Conservation (phyloP, 2,329 filamentous ascomycete species). For the Colletotrichum magnum region DNA sequence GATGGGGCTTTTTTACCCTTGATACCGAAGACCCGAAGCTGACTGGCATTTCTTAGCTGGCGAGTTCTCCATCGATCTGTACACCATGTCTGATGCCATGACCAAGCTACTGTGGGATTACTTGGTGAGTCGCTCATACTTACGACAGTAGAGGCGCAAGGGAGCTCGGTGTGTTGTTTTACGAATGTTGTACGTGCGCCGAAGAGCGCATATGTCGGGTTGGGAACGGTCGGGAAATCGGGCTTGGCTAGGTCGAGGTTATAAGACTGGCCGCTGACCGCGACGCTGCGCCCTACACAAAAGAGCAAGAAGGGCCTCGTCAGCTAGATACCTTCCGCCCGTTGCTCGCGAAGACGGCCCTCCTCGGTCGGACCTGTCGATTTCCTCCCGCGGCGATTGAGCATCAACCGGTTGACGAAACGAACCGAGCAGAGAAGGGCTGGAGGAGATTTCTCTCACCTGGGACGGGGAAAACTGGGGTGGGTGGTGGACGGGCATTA, state of each 20-base stretch:
- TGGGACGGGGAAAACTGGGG: slow-evolving; percentile 2
- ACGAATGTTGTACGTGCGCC: slow-evolving; percentile 12
- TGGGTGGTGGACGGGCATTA: background rate
- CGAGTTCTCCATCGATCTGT: slow-evolving; percentile 98
- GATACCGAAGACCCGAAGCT: slow-evolving; percentile 52
- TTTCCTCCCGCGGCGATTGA: background rate
- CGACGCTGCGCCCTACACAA: slow-evolving; percentile 24
- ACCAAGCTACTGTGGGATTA: slow-evolving; percentile 98
- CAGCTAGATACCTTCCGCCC: slow-evolving; percentile 43
- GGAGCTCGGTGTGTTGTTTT: background rate
- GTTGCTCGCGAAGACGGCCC: slow-evolving; percentile 23
- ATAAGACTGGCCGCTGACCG: slow-evolving; percentile 35
- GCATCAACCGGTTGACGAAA: slow-evolving; percentile 13
- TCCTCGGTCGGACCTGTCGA: background rate
- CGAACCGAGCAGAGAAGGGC: slow-evolving; percentile 15
- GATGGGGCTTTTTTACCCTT: background rate
- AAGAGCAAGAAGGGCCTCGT: slow-evolving; percentile 60
- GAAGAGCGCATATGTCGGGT: background rate
- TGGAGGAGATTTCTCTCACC: background rate
- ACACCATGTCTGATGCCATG: slow-evolving; percentile 91
- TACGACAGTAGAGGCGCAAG: slow-evolving; percentile 23
- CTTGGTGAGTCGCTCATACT: slow-evolving; percentile 56
- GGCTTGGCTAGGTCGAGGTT: background rate
- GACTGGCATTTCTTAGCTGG: slow-evolving; percentile 71
- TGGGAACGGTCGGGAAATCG: too few species aligned